Evolutionary conservation across 2,329 filamentous ascomycete genomes (phyloP), one percentile per base, ranked within the genome.

Genomic region (Thielaviopsis punctulata): DNA sequence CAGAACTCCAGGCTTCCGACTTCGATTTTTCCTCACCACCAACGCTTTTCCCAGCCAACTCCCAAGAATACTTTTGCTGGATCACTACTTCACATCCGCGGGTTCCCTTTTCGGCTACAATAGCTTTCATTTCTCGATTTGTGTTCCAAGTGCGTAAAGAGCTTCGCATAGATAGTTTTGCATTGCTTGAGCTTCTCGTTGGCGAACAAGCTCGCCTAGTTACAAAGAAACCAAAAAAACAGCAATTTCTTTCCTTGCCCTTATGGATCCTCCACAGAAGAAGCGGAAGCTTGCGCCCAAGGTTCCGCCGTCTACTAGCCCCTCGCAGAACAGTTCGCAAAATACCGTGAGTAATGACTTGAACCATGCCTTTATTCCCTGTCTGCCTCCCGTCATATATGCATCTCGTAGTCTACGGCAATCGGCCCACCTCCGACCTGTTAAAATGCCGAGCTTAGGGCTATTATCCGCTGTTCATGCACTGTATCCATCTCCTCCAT

Each of bases 251-350:
- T 36, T 36, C n/a, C 30, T 36, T 36, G 30, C 30, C 41, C 48
- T 62, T 59, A 69, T 69, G 67, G 67, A 69, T 62, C 67, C 66
- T 57, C 66, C 65, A 45, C 66, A 58, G 55, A 69, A 69, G 57
- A 66, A 66, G 61, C 64, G 67, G 59, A 68, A 68, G 62, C 62
- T 69, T 62, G 67, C 67, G 59, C 67, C 67, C 33, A 69, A 69
- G 58, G 64, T 51, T 15, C 45, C 53, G 41, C 53, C 52, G 25
- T 24, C 53, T 22, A 55, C 25, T 25, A 51, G 53, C 21, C 53
- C 53, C 22, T 46, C 53, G 19, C 53, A 55, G 23, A 46, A 49
- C 30, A 52, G 25, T 49, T 43, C 50, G 36, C 49, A 52, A 19
- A 43, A 30, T 25, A 45, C 49, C 49, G 53, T 55, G 53, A 55